Evolutionary conservation across 2,329 filamentous ascomycete species (phyloP), one percentile per base, ranked within the genome.

Genomic region (Phialocephala subalpina): DNA sequence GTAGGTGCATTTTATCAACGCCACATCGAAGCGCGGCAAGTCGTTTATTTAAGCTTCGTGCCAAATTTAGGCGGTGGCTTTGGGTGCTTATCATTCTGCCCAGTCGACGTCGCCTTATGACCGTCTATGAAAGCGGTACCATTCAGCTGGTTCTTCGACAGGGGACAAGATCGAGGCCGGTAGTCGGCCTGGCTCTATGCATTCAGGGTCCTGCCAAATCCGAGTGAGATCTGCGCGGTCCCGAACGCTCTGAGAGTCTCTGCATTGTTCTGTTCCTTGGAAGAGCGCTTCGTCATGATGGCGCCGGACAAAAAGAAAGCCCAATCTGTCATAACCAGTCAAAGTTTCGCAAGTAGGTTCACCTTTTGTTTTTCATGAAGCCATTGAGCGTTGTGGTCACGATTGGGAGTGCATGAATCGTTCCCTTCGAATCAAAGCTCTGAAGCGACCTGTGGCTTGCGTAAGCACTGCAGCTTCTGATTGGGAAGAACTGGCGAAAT

Each of bases 41-140:
- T 49, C 45, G 45, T 49, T 49, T 49, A 49, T 49, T 49, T 53
- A 53, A 53, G 49, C 49, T 33, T 53, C 25, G 49, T 3, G 25
- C 49, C 16, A 27, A 29, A 29, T 14, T 53, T 53, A 6, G 25
- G 49, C 45, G 45, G 45, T n/a, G 22, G 11, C 45, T 22, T 49
- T 1, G n/a, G 3, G 20, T 6, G 16, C 18, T 22, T 47, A 2
- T 18, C 42, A 8, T 18, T 18, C 18, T 14, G 8, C 47, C 47
- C 9, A 20, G 25, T 6, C 14, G 49, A 53, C 49, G 14, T 27
- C 49, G 27, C 49, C 49, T 14, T 27, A 53, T 27, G 49, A 53
- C 18, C 49, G 25, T 29, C 49, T 20, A 40, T 53, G 45, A 52
- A 2, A 53, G 45, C 11, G 33, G 33, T 60, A 60, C 45, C 45